Evolutionary conservation across 306 rosid species (phyloP), one percentile per base, ranked within the genome.

Genomic region (Styphnolobium japonicum): DNA sequence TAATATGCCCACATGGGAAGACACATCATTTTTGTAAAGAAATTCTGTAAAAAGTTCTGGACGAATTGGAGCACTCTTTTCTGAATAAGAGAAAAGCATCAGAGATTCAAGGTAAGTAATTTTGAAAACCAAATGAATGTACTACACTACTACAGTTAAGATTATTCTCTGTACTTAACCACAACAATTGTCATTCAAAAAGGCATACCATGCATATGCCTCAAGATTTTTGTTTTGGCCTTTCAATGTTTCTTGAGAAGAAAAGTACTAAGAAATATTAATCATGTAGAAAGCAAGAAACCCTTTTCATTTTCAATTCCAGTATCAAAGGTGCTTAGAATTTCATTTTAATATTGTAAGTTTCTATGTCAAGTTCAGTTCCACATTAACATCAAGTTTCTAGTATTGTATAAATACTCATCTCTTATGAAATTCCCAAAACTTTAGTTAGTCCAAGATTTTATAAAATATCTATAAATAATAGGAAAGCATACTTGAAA

Each of bases 401-500:
- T 22, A 72, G 9, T 36, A 34, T 11, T 45, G 1, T 49, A 68
- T 8, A 19, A 8, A 60, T 4, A 49, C 8, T 46, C 16, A 49
- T 12, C 37, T 19, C n/a, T 14, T 14, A 53, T 27, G 6, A 68
- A 76, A 33, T 27, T 55, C 40, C 72, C n/a, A 34, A 14, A 60
- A 49, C 19, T 46, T 8, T 3, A 51, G 73, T 16, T 37, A 42
- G 22, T 36, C 45, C 18, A 46, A 19, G 8, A 52, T 67, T 52
- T 52, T 64, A 73, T 29, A 36, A 39, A 74, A 79, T 52, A 65
- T 4, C 42, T 21, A 34, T 34, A 40, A 42, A 52, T 2, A 39
- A 29, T 40, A 21, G 29, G 49, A 57, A 80, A 82, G 29, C 72
- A 67, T 25, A 36, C 22, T 46, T 33, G 69, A 70, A 61, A 34